A percentile compares a stretch with the other conserved stretches of the same genome.
phyloP scores from a whole-genome alignment of 2,329 filamentous ascomycete genomes.

The Hypoxylon sp. region DNA sequence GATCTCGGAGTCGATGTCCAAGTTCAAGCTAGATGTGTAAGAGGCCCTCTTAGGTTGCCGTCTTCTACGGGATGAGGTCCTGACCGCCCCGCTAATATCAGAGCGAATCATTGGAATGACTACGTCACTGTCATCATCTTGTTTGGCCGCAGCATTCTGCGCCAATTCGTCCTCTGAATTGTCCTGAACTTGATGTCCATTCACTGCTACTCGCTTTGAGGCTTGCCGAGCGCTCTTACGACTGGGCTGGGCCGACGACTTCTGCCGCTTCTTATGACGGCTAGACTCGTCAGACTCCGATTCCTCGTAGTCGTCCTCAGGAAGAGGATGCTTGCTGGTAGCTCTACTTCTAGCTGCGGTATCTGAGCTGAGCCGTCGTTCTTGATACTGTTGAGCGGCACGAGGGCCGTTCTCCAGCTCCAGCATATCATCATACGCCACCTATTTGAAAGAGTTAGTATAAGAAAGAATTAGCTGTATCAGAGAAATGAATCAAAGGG shows the following conservation, averaged over 20 bases:
- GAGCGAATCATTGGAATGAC: slow-evolving; percentile 48
- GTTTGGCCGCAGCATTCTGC: slow-evolving; percentile 33
- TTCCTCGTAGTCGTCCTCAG: slow-evolving; percentile 48
- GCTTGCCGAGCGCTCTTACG: slow-evolving; percentile 41
- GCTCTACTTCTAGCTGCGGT: slow-evolving; percentile 20
- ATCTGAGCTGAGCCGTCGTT: slow-evolving; percentile 31
- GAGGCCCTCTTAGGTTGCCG: slow-evolving; percentile 34
- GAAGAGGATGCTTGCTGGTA: slow-evolving; percentile 36
- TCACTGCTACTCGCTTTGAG: slow-evolving; percentile 19
- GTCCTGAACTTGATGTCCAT: slow-evolving; percentile 11
- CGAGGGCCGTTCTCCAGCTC: slow-evolving; percentile 46
- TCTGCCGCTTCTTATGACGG: slow-evolving; percentile 34
- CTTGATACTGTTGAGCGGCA: slow-evolving; percentile 46
- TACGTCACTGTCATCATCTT: slow-evolving; percentile 45
- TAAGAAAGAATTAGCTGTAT: background rate
- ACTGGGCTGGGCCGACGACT: slow-evolving; percentile 13
- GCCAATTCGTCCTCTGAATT: slow-evolving; percentile 55
- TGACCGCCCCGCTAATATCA: slow-evolving; percentile 48
- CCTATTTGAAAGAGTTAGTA: slow-evolving; percentile 44
- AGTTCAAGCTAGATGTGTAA: slow-evolving; percentile 44
- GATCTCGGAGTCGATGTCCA: slow-evolving; percentile 61
- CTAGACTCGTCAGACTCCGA: slow-evolving; percentile 40
- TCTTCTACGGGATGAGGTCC: slow-evolving; percentile 44
- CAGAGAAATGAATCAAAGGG: background rate
- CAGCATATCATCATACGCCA: slow-evolving; percentile 52